Base-by-base conservation (phyloP, 2,329 filamentous ascomycete species). In the Emergomyces pasteurianus region DNA sequence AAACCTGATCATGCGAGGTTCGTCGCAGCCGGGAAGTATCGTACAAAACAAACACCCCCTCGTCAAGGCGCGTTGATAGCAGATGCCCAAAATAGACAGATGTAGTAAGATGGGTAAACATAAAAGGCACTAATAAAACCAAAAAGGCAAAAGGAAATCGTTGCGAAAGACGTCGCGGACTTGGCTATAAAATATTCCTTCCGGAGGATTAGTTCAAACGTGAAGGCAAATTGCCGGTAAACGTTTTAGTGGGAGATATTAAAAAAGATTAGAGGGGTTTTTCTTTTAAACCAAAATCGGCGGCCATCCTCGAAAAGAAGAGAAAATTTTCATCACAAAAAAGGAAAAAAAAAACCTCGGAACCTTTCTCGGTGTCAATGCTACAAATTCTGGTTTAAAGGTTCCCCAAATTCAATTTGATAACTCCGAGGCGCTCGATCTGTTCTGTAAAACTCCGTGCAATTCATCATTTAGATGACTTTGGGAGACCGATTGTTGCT, bases 401-500 rank as follows among this genome's bases (percentile, higher is more conserved):
- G 58, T 60, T 63, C 65, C 61, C 60, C 64, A 5, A 36, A 62
- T 69, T 64, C 63, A 63, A 64, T 66, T 67, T 66, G 65, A 65
- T 38, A 66, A 70, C 65, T 68, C 67, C 65, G 72, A 73, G 72
- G 69, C 66, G 70, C 65, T 68, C 66, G 65, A 70, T 71, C 68
- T 63, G 58, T 69, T 68, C 69, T 66, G 61, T 66, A 67, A 67
- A 65, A 68, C 65, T 67, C 65, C 63, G 62, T 65, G 62, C 57
- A 63, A 53, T 59, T 66, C 62, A 66, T 49, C 46, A 67, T 67
- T 78, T 77, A 83, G 75, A 82, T 81, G 67, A 79, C 75, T 68
- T 76, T 79, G 68, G 79, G 79, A 67, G 79, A 80, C 68, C 77
- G 76, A 72, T 76, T 80, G 69, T 79, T 80, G 68, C 78, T 81